phyloP scores from a whole-genome alignment of 1,139 yeast genomes.

The Chernovozyma sophiae-reginae region DNA sequence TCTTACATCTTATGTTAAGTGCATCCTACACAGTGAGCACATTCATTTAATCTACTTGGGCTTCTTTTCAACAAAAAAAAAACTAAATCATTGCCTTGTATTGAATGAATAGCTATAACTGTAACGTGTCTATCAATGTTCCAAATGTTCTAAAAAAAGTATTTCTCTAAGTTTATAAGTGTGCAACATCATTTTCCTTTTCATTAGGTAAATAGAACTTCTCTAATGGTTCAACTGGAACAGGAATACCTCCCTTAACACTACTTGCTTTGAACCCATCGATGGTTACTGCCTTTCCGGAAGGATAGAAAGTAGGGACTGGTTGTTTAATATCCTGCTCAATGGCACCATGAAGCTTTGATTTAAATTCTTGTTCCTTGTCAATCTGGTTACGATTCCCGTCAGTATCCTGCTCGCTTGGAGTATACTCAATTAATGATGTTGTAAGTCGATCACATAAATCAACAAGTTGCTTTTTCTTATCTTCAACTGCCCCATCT shows the following conservation, averaged over 20 bases:
- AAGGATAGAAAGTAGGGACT: conserved; percentile 27
- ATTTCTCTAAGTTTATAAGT: no score
- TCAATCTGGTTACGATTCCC: conserved; percentile 3
- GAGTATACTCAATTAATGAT: conserved; percentile 1
- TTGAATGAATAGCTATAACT: no score
- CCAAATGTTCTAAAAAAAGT: no score
- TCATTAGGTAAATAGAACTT: conserved; percentile 25
- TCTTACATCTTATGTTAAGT: no score
- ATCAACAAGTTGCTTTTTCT: conserved; percentile 6
- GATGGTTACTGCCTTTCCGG: conserved; percentile 19
- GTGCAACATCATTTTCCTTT: conserved; percentile 18
- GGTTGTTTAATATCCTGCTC: conserved; percentile 14
- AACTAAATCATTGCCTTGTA: no score
- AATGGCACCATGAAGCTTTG: conserved; percentile 11
- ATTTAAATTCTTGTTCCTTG: conserved; percentile 3
- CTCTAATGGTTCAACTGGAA: conserved; percentile 28
- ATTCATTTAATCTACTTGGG: no score
- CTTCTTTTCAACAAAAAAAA: no score
- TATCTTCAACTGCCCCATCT: conserved; percentile 14
- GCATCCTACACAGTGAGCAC: no score
- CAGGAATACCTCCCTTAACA: conserved; percentile 26
- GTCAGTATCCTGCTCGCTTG: conserved; percentile 3
- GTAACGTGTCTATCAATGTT: no score
- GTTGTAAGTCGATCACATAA: conserved; percentile 3
- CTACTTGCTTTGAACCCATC: conserved; percentile 23